phyloP scores from a whole-genome alignment of 2,329 filamentous ascomycete species.

The Bipolaris zeicola region DNA sequence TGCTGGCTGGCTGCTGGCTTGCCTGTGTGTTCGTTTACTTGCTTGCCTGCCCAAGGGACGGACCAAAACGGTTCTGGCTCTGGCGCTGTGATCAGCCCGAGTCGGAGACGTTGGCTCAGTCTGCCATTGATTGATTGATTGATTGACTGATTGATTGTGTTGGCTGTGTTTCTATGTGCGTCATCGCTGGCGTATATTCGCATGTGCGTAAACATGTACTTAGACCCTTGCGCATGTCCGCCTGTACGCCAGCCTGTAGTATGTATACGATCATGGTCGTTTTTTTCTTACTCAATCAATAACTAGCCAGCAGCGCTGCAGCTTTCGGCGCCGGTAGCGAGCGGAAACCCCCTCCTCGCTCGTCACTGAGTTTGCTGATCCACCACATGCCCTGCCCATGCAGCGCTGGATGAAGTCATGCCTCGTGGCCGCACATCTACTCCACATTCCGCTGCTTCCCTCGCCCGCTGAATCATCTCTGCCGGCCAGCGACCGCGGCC shows the following conservation, averaged over 20 bases:
- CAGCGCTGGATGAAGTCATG: slow-evolving; percentile 28
- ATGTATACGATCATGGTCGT: not conserved
- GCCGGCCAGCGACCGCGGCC: too few relatives aligned
- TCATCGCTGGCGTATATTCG: not conserved
- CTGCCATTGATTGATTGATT: too few relatives aligned
- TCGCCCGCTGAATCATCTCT: slow-evolving; percentile 6
- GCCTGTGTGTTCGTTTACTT: not conserved
- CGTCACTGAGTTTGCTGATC: slow-evolving; percentile 32
- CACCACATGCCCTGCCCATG: slow-evolving; percentile 22
- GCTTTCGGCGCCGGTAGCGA: slow-evolving; percentile 35
- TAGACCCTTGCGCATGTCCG: too few relatives aligned
- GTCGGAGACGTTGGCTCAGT: slow-evolving; percentile 1
- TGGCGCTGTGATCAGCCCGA: slow-evolving; percentile 15
- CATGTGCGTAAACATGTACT: not conserved
- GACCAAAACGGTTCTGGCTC: not conserved
- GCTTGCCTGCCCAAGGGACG: not conserved
- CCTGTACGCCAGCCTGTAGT: too few relatives aligned
- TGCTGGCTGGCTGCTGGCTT: slow-evolving; percentile 4
- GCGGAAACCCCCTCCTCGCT: slow-evolving; percentile 16
- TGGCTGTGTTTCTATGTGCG: not conserved
- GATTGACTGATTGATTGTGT: too few relatives aligned
- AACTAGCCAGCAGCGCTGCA: slow-evolving; percentile 18
- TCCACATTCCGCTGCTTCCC: slow-evolving; percentile 9
- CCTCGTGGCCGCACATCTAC: slow-evolving; percentile 22
- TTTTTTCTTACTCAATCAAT: not conserved